Base-by-base conservation (phyloP, 2,329 filamentous ascomycete genomes). In the Simplicillium sp. region DNA sequence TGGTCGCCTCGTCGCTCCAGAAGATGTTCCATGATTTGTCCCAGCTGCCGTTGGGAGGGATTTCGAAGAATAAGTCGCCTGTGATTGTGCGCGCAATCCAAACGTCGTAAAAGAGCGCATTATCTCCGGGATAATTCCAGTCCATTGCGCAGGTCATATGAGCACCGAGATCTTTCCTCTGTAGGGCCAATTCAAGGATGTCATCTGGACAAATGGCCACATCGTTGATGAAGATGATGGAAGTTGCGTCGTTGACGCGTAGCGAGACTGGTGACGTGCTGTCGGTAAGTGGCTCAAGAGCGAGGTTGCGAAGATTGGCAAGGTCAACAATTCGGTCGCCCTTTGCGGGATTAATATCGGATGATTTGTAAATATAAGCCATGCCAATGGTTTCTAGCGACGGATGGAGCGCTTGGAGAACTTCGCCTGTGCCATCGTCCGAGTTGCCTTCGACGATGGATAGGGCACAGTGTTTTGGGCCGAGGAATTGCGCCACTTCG, bases 121-220 rank as follows among this genome's bases (percentile, higher is more conserved):
- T 56, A 0, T 40, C 39, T 0, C 61, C 65, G 3, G 59, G 54
- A 34, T 67, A 68, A 0, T 61, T 67, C 73, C 75, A 80, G 52
- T 80, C 75, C 65, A 80, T 70, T 6, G 61, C 72, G 48, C 75
- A 81, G 0, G 67, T 69, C 68, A 77, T 76, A 50, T 73, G 67
- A 7, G 73, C 75, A 2, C 52, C 54, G 31, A 71, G 69, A 3
- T 46, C 47, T 6, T 44, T 48, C 18, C 61, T 66, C 52, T 79
- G 73, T 46, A 71, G 61, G 1, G 68, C 48, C 1, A 80, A 58
- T 52, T 80, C 76, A 3, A 82, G 59, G 13, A 80, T 65, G 46
- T 80, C 75, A 32, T 78, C 72, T 7, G 60, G 34, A 43, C 73
- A 77, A 5, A 60, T 54, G 3, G 68, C 67, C 11, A 78, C 68